Evolutionary conservation across 2,329 filamentous ascomycete genomes (phyloP), one percentile per base, ranked within the genome.

Genomic region (Teratosphaeria epicoccoides): DNA sequence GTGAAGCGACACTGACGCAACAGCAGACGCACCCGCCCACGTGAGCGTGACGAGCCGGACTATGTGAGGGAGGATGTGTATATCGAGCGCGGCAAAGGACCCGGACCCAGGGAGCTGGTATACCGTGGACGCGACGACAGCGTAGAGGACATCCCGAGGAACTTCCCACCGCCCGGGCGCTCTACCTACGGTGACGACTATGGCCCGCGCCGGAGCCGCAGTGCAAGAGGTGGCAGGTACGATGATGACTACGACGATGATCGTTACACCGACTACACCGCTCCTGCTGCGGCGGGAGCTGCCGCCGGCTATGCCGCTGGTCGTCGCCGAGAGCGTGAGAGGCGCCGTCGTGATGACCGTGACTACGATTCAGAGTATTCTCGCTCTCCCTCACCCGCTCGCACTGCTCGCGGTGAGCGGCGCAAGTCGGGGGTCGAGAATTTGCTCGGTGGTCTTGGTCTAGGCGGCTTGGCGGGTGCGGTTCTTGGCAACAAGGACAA

Each of bases 101-200:
- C 68, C 12, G 66, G 68, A 37, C 69, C 70, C 28, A 70, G 71
- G 10, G 74, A 76, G 56, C 70, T 77, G 49, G 73, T 75, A 63
- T 75, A 72, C 63, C 73, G 74, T 52, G 69, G 73, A 47, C 83
- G 85, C 57, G 84, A 90, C 66, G 84, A 88, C 63, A 89, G 84
- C 68, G 83, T 94, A 64, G 90, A 95, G 71, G 87, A 94, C 70
- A 82, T 94, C 54, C 81, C 82, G 57, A 83, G 88, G 59, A 87
- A 94, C 60, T 95, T 94, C 63, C 87, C 87, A 26, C 87, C 88
- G 6, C 84, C 83, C 5, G 58, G 58, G 26, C 47, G 47, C 17
- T 48, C 47, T 14, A 24, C 50, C 9, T 20, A 44, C 20, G 71
- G 73, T 56, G 68, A 68, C 24, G 60, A 61, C 28, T 57, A 63